Conservation (phyloP, 78 protist genomes). For the Anaeramoeba ignava region DNA sequence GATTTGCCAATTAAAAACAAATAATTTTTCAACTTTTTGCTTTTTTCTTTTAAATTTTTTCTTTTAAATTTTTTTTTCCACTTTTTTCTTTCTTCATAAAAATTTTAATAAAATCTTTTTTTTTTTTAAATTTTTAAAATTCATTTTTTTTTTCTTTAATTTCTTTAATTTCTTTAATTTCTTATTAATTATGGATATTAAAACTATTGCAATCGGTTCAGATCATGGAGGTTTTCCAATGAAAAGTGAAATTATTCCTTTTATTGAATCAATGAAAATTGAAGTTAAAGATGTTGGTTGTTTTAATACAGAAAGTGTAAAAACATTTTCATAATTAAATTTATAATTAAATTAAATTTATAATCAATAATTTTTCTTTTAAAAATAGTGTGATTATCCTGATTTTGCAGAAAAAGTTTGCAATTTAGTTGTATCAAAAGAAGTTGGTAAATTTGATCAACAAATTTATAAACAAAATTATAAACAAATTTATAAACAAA, state of each 20-base stretch:
- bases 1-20: too few species aligned
- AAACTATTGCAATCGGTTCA: conserved; percentile 28
- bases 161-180: too few species aligned
- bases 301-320: neutral
- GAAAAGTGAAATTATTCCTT: neutral
- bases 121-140: too few species aligned
- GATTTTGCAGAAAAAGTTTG: conserved; percentile 26
- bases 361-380: neutral
- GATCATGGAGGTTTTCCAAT: conserved; percentile 36
- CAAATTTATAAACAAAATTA: too few species aligned
- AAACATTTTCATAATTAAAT: neutral
- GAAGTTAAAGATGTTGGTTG: conserved; percentile 21
- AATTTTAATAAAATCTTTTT: too few species aligned
- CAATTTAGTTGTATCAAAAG: neutral
- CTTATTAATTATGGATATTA: too few species aligned
- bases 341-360: neutral
- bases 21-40: too few species aligned
- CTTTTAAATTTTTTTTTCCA: too few species aligned
- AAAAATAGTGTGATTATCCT: conserved; percentile 31
- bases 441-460: conserved; percentile 7
- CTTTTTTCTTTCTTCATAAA: too few species aligned
- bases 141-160: too few species aligned
- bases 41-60: too few species aligned
- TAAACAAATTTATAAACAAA: too few species aligned
- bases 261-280: neutral